Evolutionary conservation across 139 green algal species (phyloP).

Genomic region (Ettlia oleoabundans): DNA sequence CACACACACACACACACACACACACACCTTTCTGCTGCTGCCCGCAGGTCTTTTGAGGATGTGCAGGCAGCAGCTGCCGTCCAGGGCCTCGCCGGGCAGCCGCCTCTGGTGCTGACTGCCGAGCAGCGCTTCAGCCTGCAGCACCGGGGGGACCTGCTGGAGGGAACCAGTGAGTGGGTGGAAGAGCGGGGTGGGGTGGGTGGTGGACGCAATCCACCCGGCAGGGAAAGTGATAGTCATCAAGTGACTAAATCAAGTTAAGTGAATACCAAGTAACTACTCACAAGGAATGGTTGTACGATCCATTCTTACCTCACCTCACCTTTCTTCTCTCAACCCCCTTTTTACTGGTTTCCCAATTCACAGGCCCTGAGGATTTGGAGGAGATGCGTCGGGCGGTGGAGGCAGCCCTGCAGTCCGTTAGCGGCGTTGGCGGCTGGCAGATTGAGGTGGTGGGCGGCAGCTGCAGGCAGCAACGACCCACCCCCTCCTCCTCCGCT

Average conservation of each 20-base stretch:
- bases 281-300: too few species aligned
- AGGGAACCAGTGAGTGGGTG: slow-evolving; percentile 16
- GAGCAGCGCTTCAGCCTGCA: slow-evolving; percentile 9
- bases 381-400: slow-evolving; percentile 36
- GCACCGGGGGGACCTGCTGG: slow-evolving; percentile 7
- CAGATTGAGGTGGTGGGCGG: slow-evolving; percentile 39
- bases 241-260: too few species aligned
- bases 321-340: neutral
- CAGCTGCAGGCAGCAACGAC: slow-evolving; percentile 1
- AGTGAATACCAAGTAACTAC: too few species aligned
- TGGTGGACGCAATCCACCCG: neutral
- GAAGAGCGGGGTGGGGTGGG: neutral
- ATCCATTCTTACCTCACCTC: neutral
- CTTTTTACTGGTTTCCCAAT: neutral
- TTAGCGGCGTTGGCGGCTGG: slow-evolving; percentile 20
- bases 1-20: too few species aligned
- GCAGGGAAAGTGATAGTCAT: too few species aligned
- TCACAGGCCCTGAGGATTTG: slow-evolving; percentile 27
- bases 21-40: neutral
- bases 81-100: neutral
- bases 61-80: neutral
- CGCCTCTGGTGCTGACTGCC: neutral
- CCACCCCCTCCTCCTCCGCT: too few species aligned
- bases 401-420: neutral
- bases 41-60: slow-evolving; percentile 19